Base-by-base conservation (phyloP, 2,329 filamentous ascomycete species). In the Beauveria varroae region DNA sequence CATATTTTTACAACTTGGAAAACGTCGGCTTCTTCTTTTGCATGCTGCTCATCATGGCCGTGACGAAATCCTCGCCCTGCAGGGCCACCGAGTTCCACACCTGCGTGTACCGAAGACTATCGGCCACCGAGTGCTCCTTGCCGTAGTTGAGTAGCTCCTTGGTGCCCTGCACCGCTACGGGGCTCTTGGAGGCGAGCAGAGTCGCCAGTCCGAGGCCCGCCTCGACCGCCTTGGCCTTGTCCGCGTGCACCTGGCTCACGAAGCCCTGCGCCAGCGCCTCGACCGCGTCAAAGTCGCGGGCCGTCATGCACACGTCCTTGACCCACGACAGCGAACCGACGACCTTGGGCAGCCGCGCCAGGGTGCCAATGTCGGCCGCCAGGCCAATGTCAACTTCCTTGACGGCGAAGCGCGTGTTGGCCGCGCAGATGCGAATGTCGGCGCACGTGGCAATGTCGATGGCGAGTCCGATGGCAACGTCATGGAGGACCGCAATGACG, bases 81-180 rank as follows among this genome's bases (percentile, higher is more conserved):
- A 96, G 71, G 69, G 90, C 89, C 2, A 86, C 89, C 67, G 86
- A 83, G 71, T 98, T 98, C 93, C 93, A 97, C 1, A 95, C 81
- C 12, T 85, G 82, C 4, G 93, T 96, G 74, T 96, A 97, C 62
- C 85, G 84, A 72, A 98, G 75, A 52, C 87, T 91, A 67, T 96
- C 91, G 51, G 83, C 84, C 30, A 96, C 85, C 2, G 81, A 80
- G 72, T 92, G 85, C 73, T 96, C 93, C 68, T 90, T 82, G 40
- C 87, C 89, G 70, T 88, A 91, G 73, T 95, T 92, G 70, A 96
- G 71, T 64, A 96, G 75, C 76, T 95, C 89, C 78, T 96, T 96
- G 9, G 92, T 96, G 6, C 90, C 88, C 77, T 91, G 85, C 65
- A 93, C 89, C 1, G 91, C 92, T 24, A 98, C 86, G 0, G 93